These are phyloP conservation scores for Pseudohalonectria lignicola DNA, from an alignment of 2,329 filamentous ascomycete species.

Conservation along the genomic window DNA sequence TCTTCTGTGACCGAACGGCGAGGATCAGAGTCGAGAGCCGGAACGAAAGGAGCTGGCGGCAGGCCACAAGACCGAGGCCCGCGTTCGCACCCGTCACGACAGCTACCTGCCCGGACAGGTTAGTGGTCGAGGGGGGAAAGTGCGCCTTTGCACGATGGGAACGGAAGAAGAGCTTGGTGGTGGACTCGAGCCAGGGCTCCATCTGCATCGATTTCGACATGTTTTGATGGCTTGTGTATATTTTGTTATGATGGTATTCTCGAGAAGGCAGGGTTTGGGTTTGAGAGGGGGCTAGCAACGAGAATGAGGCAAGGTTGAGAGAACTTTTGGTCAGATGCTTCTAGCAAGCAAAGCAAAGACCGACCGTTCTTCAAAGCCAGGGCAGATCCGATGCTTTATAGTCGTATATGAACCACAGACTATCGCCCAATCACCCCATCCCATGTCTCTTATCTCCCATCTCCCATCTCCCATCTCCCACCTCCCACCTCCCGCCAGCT, in stretches of 20 bases:
- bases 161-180: slow-evolving; percentile 2
- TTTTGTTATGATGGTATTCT: background rate
- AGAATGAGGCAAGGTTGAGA: no score
- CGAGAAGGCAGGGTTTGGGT: no score
- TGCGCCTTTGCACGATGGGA: slow-evolving; percentile 3
- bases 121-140: slow-evolving; percentile 1
- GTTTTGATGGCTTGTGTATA: slow-evolving; percentile 1
- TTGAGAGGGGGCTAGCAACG: no score
- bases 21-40: slow-evolving; percentile 21
- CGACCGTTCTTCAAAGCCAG: no score
- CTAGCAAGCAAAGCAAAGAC: no score
- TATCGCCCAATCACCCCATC: no score
- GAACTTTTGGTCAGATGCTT: no score
- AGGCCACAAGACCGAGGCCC: slow-evolving; percentile 22
- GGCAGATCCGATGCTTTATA: no score
- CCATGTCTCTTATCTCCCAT: no score
- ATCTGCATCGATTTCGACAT: slow-evolving; percentile 3
- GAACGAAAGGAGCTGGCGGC: slow-evolving; percentile 19
- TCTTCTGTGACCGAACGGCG: slow-evolving; percentile 17
- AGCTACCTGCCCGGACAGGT: slow-evolving; percentile 11
- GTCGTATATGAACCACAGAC: no score
- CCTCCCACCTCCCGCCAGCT: no score
- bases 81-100: slow-evolving; percentile 23
- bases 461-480: no score
- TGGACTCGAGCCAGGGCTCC: background rate